Base-by-base conservation (phyloP, 371 early-diverging fungal species). In the Mucor saturninus region DNA sequence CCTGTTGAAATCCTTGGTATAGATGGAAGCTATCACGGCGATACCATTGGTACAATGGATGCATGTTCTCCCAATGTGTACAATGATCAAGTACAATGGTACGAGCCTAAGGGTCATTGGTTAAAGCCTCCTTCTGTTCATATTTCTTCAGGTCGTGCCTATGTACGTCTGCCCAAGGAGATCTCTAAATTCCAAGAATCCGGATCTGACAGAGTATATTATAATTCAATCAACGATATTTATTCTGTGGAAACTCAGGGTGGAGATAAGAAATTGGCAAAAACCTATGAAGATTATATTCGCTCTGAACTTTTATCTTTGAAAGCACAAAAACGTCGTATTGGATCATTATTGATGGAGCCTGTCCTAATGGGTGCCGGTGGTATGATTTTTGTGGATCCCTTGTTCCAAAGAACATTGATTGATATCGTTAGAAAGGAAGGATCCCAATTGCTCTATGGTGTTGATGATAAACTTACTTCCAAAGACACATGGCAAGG, bases 1-100 rank as follows among this genome's bases (percentile, higher is more conserved):
- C 75, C 77, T 2, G 59, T 90, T 10, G 88, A 86, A 51, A 78
- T 91, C 2, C 61, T 93, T 39, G 92, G 92, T 40, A 68, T 92
- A 15, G 83, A 90, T 32, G 93, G 93, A 8, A 83, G 87, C 10
- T 94, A 94, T 60, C 94, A 94, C 61, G 94, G 94, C 39, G 95
- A 93, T 58, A 93, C 93, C 1, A 93, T 92, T 52, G 93, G 93
- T 51, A 87, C 88, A 46, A 93, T 92, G 93, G 89, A 91, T 69
- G 90, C 91, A 2, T 88, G 90, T 58, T 79, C 86, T 13, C 92
- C 93, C 37, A 91, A 87, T 51, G 76, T 84, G 6, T 94, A 85
- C 68, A 94, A 94, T 56, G 83, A 83, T 9, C 79, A 86, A 56
- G 91, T 92, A 4, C 80, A 87, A 55, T 93, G 94, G 94, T 92